Evolutionary conservation across 2,329 filamentous ascomycete genomes (phyloP), one percentile per base, ranked within the genome.

Genomic region (Cryphonectria radicalis): DNA sequence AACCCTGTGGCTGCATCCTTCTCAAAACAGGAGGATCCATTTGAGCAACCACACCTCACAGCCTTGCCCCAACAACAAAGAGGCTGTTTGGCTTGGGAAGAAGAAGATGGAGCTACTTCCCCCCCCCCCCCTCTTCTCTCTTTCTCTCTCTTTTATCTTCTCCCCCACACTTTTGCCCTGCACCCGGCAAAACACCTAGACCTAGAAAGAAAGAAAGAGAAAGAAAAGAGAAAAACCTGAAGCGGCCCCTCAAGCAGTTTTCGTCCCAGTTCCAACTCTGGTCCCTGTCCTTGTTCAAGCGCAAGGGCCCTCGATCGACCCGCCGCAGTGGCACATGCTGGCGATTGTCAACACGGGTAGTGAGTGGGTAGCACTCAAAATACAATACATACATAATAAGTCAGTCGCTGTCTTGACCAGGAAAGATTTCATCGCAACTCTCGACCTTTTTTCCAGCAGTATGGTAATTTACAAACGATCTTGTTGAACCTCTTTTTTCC

Each of bases 181-280:
- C 53, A 46, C 53, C 32, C 14, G 65, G 65, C 65, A 60, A 35
- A 42, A 50, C 32, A 22, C 43, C 64, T 3, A 57, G 37, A 25
- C 55, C 66, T 66, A 55, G 28, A 8, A 25, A 46, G 50, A 40
- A 40, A 7, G 11, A 40, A 35, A 60, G 32, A 55, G 40, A 4
- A 25, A 55, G 40, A 7, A 25, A 46, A 50, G 11, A 40, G 10
- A 13, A 40, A 35, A 60, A 67, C 42, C 66, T 68, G 67, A 66
- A 42, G 63, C 70, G 67, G 63, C 53, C 67, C 40, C 46, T 68
- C 64, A 53, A 53, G 69, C 69, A 63, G 46, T 32, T 65, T 42
- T 28, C 35, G 55, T 66, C 67, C 70, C 70, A 62, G 66, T 60
- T 60, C 53, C 63, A 57, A 69, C 67, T 59, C 55, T 25, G 70